Evolutionary conservation across 2,329 filamentous ascomycete species (phyloP).

Genomic region (Fusarium bactridioides): DNA sequence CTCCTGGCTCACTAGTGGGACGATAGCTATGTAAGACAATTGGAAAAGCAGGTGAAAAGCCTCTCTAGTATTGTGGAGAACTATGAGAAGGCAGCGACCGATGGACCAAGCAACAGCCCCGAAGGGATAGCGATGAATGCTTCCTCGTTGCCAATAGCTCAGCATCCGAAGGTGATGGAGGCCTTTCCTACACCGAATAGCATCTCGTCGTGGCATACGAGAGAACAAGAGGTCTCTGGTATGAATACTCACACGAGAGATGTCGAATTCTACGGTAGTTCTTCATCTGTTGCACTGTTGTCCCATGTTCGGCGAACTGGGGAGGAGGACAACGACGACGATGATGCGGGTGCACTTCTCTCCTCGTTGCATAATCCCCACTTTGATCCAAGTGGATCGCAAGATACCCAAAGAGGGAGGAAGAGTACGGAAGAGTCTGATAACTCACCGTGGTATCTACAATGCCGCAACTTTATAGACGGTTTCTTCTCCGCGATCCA

Average conservation of each 20-base stretch:
- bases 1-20: neutral
- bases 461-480: neutral
- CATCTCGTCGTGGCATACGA: neutral
- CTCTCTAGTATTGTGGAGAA: neutral
- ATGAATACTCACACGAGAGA: neutral
- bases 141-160: neutral
- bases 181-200: neutral
- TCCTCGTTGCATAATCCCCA: neutral
- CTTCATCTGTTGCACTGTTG: fast-evolving
- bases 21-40: neutral
- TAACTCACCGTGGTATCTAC: neutral
- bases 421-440: neutral
- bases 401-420: neutral
- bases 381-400: neutral
- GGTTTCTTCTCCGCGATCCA: neutral
- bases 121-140: neutral
- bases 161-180: neutral
- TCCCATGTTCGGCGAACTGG: neutral
- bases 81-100: neutral
- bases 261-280: neutral
- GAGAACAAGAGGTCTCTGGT: neutral
- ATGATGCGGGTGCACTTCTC: neutral
- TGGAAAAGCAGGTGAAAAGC: neutral
- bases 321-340: neutral
- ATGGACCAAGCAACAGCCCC: neutral